Evolutionary conservation across 2,329 filamentous ascomycete species (phyloP), one percentile per base, ranked within the genome.

Genomic region (Pseudopyricularia javanii): DNA sequence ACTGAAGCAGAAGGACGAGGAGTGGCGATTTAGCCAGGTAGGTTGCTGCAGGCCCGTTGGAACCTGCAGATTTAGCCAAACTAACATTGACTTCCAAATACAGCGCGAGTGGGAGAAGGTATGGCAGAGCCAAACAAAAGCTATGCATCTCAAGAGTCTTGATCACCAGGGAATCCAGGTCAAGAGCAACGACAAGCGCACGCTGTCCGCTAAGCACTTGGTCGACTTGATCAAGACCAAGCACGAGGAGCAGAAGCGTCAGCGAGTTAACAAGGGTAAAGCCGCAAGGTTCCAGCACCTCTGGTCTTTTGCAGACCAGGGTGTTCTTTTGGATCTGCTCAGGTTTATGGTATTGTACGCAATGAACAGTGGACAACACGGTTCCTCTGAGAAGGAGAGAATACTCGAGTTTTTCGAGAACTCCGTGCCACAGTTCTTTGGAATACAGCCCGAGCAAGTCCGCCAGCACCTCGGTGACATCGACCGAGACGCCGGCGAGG

Each of bases 21-120:
- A 97, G 62, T 98, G 93, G 93, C 89, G 95, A 58, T 91, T 94
- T 59, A 91, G 89, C 6, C 91, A 88, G 66, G 70, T 72, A 67
- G 59, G 65, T 58, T n/a, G n/a, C n/a, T n/a, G n/a, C n/a, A n/a
- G n/a, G n/a, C n/a, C n/a, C n/a, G n/a, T n/a, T n/a, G n/a, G n/a
- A n/a, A n/a, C n/a, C n/a, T n/a, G n/a, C n/a, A n/a, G n/a, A n/a
- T n/a, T n/a, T n/a, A n/a, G 17, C 9, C 20, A 11, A 24, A 45
- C 40, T 45, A 22, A 45, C 40, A 45, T 12, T 6, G 15, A 45
- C 5, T 37, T 50, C 3, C 20, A 55, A 34, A 55, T 12, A 35
- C 20, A 88, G 74, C 88, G 93, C 32, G 94, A 98, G 65, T 98
- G 93, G 93, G 91, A 97, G 68, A 96, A 96, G 69, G 90, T 98